phyloP scores from a whole-genome alignment of 192 early-diverging fungal genomes.

The Rhizophagus clarus region DNA sequence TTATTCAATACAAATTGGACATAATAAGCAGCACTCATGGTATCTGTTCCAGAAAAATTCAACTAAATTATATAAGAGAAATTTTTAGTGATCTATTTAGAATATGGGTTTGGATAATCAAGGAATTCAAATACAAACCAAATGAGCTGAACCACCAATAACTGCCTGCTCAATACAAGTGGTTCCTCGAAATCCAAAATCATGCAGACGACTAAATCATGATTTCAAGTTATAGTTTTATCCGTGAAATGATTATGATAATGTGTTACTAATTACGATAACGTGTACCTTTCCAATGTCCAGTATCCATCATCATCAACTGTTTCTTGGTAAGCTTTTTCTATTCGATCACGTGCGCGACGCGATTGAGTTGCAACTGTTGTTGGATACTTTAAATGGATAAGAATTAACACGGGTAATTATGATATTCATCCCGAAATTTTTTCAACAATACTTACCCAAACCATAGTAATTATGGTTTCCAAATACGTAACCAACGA shows the following conservation, averaged over 20 bases:
- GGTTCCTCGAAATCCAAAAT: slow-evolving; percentile 93
- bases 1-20: slow-evolving; percentile 76
- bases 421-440: too few relatives aligned
- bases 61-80: slow-evolving; percentile 48
- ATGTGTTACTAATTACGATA: not conserved
- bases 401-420: not conserved
- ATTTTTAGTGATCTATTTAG: too few relatives aligned
- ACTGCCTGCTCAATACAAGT: slow-evolving; percentile 85
- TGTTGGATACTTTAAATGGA: slow-evolving; percentile 66
- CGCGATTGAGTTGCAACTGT: slow-evolving; percentile 85
- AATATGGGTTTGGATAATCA: too few relatives aligned
- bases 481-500: slow-evolving; percentile 83
- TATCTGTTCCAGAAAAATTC: slow-evolving; percentile 83
- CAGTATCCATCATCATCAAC: slow-evolving; percentile 63
- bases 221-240: not conserved
- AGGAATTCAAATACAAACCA: slow-evolving; percentile 47
- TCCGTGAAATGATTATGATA: not conserved
- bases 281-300: slow-evolving; percentile 54
- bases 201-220: slow-evolving; percentile 67
- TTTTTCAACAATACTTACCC: slow-evolving; percentile 49
- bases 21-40: slow-evolving; percentile 76
- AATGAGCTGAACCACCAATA: slow-evolving; percentile 81
- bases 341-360: slow-evolving; percentile 61
- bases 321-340: slow-evolving; percentile 59
- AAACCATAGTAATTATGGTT: slow-evolving; percentile 79